Evolutionary conservation across 1,284 basidiomycete genomes (phyloP).

Genomic region (Cryptococcus deneoformans): DNA sequence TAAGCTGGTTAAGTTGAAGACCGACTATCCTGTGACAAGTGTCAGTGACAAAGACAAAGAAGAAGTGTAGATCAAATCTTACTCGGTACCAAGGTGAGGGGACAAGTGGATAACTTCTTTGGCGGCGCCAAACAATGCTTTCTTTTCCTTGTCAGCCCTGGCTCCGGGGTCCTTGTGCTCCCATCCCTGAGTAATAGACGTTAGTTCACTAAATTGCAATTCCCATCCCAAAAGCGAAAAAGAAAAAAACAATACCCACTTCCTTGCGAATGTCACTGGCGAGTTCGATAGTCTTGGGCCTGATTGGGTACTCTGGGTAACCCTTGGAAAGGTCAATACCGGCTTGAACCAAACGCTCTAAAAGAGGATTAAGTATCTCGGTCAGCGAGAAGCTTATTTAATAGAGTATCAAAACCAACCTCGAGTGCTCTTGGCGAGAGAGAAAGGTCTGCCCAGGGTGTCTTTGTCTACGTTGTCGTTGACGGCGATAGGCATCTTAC

Average conservation of each 20-base stretch:
- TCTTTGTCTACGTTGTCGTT: slow-evolving; percentile 4
- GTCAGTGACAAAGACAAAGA: background rate
- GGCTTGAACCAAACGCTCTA: slow-evolving; percentile 8
- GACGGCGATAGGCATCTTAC: slow-evolving; percentile 9
- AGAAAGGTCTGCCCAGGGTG: slow-evolving; percentile 7
- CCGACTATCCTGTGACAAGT: slow-evolving; percentile 27
- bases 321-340: slow-evolving; percentile 37
- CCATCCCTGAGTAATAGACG: slow-evolving; percentile 1
- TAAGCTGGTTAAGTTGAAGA: slow-evolving; percentile 32
- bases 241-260: slow-evolving; percentile 2
- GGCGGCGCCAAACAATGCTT: slow-evolving; percentile 38
- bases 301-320: slow-evolving; percentile 38
- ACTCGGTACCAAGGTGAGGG: slow-evolving; percentile 32
- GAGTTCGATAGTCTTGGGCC: slow-evolving; percentile 34
- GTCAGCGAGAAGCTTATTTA: background rate
- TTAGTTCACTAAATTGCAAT: background rate
- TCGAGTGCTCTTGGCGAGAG: slow-evolving; percentile 7
- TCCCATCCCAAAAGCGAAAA: background rate
- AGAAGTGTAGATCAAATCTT: slow-evolving; percentile 1
- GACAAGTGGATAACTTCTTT: slow-evolving; percentile 32
- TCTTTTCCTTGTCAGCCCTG: slow-evolving; percentile 41
- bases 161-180: slow-evolving; percentile 35
- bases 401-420: background rate
- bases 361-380: too few species aligned
- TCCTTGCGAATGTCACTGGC: slow-evolving; percentile 21